Conservation (phyloP, 805 yeast genomes). For the Kluyveromyces starmeri region DNA sequence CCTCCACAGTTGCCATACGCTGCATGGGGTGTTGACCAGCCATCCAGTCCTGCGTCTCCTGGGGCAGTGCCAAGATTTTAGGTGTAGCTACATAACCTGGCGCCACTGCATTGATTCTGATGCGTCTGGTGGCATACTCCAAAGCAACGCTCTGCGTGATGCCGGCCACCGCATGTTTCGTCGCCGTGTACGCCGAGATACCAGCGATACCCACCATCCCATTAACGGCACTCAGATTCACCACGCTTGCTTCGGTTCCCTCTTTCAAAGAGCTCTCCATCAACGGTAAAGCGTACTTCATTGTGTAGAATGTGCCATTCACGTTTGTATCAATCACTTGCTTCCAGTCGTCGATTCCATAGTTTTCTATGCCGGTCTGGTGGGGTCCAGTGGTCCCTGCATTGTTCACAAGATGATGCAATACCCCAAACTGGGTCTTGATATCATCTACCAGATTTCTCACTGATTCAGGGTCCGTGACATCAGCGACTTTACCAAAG, state of each 20-base stretch:
- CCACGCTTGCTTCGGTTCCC: background rate
- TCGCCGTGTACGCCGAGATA: background rate
- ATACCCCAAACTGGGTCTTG: background rate
- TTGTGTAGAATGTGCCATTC: background rate
- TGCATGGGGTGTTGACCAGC: background rate
- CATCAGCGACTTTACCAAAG: background rate
- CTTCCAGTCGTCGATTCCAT: background rate
- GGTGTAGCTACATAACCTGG: slow-evolving; percentile 1
- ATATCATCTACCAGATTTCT: background rate
- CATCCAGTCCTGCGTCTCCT: background rate
- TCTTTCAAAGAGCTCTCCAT: background rate
- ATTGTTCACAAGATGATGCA: background rate
- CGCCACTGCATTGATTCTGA: background rate
- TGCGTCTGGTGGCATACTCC: background rate
- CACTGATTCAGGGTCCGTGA: background rate
- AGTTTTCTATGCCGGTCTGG: background rate
- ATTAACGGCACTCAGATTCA: background rate
- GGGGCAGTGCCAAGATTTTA: background rate
- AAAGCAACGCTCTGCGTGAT: background rate
- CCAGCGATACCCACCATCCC: background rate
- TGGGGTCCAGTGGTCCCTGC: background rate
- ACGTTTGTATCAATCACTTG: slow-evolving; percentile 1
- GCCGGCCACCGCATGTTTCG: background rate
- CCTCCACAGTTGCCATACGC: slow-evolving; percentile 1
- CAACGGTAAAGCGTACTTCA: background rate